These are phyloP conservation scores for Mercurialis annua DNA, from an alignment of 345 rosid genomes.

Conservation along the genomic window DNA sequence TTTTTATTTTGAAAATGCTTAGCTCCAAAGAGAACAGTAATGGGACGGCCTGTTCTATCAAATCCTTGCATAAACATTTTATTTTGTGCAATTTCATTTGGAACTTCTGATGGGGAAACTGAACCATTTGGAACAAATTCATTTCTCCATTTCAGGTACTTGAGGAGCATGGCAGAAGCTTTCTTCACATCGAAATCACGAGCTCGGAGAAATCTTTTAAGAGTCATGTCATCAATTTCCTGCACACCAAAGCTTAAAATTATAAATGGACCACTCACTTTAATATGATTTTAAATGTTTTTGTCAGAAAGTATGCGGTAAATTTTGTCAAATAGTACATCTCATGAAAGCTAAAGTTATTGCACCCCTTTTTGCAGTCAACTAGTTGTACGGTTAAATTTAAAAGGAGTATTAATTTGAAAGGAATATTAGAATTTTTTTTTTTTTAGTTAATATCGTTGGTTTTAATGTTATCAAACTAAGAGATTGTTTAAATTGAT, in stretches of 20 bases:
- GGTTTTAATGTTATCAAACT: no score
- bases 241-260: conserved; percentile 15
- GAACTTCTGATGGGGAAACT: conserved; percentile 26
- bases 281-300: no score
- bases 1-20: conserved; percentile 40
- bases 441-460: no score
- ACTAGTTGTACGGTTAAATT: no score
- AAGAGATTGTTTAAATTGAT: no score
- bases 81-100: conserved; percentile 38
- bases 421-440: no score
- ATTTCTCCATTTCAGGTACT: conserved; percentile 43
- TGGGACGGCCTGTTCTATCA: conserved; percentile 40
- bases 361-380: no score
- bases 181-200: conserved; percentile 39
- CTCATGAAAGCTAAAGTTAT: no score
- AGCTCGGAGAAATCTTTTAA: conserved; percentile 48
- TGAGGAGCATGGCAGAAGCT: conserved; percentile 41
- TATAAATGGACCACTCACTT: no score
- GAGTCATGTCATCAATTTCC: conserved; percentile 41
- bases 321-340: no score
- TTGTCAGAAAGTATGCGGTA: no score
- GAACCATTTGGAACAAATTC: conserved; percentile 36
- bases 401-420: no score
- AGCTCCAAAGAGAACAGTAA: conserved; percentile 26
- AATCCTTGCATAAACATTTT: conserved; percentile 49